Evolutionary conservation across 2,329 filamentous ascomycete species (phyloP), one percentile per base, ranked within the genome.

Genomic region (Grosmannia clavigera): DNA sequence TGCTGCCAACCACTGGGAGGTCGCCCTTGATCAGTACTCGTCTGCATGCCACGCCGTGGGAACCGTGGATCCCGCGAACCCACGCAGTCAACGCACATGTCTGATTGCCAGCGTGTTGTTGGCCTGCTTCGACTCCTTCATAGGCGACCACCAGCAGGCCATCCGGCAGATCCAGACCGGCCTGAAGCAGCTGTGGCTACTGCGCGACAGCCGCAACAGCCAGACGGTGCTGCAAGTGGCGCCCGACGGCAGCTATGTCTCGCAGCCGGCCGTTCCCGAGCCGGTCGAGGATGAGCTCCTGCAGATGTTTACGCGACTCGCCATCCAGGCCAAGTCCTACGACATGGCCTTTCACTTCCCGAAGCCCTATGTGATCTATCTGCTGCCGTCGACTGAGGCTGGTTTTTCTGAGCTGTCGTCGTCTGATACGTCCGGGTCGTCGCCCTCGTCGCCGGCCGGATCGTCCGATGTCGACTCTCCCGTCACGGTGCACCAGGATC

Each of bases 261-360:
- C 19, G 46, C 33, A 35, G 12, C 55, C 9, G 3, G 46, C 72
- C 6, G 53, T 48, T 1, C 19, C 51, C 5, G 78, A 80, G 59
- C 74, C 78, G 0, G 74, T 81, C 6, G 80, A 83, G 63, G 76
- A 81, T 57, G 83, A 85, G 66, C 74, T 86, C 31, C 74, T 82
- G 6, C 80, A 82, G 57, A 84, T 85, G 73, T 85, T 85, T 65
- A 84, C 80, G 1, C 77, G 83, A 5, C 73, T 85, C 2, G 82
- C 81, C 2, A 83, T 85, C 52, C 83, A 85, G 68, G 83, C 83
- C 52, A 86, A 85, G 67, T 84, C 82, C 0, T 86, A 86, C 67
- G 83, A 85, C 65, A 82, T 85, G 81, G 83, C 83, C 38, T 86
- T 85, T 66, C 83, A 86, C 67, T 85, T 85, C 61, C 82, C 82